Base-by-base conservation (phyloP, 225 moss, liverwort and hornwort genomes). In the Physcomitrium patens region DNA sequence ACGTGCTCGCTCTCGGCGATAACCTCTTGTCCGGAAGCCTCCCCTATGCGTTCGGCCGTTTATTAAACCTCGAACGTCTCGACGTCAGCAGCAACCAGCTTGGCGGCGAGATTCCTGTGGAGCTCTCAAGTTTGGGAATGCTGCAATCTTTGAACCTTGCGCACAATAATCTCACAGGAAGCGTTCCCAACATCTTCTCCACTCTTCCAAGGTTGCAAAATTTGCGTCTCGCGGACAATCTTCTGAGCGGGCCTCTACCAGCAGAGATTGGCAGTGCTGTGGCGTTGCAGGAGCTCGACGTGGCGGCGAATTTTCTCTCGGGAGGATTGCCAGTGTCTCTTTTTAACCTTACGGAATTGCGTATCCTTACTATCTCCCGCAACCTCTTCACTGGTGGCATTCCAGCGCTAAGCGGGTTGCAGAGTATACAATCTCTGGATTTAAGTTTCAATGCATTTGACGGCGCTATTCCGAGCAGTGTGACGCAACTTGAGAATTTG, bases 281-380 rank as follows among this genome's bases (percentile, higher is more conserved):
- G 9, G 80, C 70, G 7, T 65, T 96, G 1, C 78, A 70, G 19
- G 88, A 84, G 71, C 65, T 96, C 22, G 72, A 71, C 19, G 16
- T 86, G 53, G 90, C 90, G 20, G 81, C 76, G 10, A 96, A 96
- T 77, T 70, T 74, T 9, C 78, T 96, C 23, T 75, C 89, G 0
- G 96, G 94, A 3, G 43, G 71, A 5, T 80, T 97, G 8, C 90
- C 92, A 0, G 28, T 78, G 16, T 86, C 81, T 2, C 76, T 97
- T 9, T 72, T 75, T 41, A 77, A 79, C 56, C 80, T 92, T 9
- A 74, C 44, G 71, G 83, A 74, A 49, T 74, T 92, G 18, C 92
- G 92, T 78, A 77, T 75, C 68, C 77, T 90, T 46, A 94, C 94
- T 71, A 10, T 85, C 22, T 94, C 96, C 20, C 76, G 78, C 28